These are phyloP conservation scores for Casaregolazyma suthepensis DNA, from an alignment of 1,139 yeast species.

Conservation along the genomic window DNA sequence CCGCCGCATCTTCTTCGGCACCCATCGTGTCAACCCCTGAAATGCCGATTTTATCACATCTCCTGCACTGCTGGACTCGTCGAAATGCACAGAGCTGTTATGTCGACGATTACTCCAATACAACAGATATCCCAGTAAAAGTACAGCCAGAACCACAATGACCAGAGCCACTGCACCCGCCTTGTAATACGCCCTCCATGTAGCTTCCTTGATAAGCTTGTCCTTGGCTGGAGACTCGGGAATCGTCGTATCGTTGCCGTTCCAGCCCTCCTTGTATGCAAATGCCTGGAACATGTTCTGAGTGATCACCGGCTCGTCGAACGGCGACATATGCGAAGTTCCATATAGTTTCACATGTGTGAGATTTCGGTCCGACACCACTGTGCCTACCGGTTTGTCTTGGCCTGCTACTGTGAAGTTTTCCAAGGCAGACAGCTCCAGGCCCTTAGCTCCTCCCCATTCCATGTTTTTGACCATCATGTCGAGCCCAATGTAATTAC, in stretches of 20 bases:
- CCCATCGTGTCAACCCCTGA: slow-evolving; percentile 26
- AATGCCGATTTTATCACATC: slow-evolving; percentile 19
- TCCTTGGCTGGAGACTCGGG: slow-evolving; percentile 17
- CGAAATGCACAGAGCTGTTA: slow-evolving; percentile 10
- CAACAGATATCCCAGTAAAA: slow-evolving; percentile 23
- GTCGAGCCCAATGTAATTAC: slow-evolving; percentile 77
- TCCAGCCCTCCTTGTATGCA: slow-evolving; percentile 25
- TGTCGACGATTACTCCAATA: slow-evolving; percentile 19
- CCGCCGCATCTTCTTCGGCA: slow-evolving; percentile 13
- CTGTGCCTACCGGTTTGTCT: slow-evolving; percentile 28
- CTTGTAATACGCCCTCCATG: slow-evolving; percentile 34
- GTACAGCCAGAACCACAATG: slow-evolving; percentile 27
- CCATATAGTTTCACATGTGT: slow-evolving; percentile 70
- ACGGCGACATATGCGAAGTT: slow-evolving; percentile 94
- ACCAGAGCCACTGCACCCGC: slow-evolving; percentile 37
- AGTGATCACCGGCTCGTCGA: slow-evolving; percentile 65
- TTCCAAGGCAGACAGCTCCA: slow-evolving; percentile 14
- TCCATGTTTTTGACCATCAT: slow-evolving; percentile 51
- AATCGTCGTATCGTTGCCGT: slow-evolving; percentile 6
- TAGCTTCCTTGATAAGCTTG: slow-evolving; percentile 29
- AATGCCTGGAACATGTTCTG: slow-evolving; percentile 50
- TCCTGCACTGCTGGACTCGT: slow-evolving; percentile 5
- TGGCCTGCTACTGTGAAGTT: slow-evolving; percentile 20
- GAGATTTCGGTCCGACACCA: slow-evolving; percentile 53
- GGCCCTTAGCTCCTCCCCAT: slow-evolving; percentile 62